phyloP scores from a whole-genome alignment of 306 rosid species.

The Carpinus viminea region DNA sequence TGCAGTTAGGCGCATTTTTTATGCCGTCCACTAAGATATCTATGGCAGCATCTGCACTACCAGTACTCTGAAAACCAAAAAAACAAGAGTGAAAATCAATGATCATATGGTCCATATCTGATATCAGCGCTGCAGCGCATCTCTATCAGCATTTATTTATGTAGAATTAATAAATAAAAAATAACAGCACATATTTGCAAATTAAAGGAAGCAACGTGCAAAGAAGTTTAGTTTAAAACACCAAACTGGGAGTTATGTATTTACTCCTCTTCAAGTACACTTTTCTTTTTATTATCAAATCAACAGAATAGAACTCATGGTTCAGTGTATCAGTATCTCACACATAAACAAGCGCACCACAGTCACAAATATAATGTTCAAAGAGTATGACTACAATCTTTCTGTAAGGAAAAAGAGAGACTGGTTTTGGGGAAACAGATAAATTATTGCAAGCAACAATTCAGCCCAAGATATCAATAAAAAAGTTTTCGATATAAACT shows the following conservation, averaged over 20 bases:
- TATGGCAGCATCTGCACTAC: constrained; percentile 63
- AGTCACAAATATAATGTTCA: not conserved
- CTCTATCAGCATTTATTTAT: constrained; percentile 8
- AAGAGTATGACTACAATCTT: not conserved
- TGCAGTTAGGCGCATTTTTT: constrained; percentile 60
- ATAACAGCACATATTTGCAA: not conserved
- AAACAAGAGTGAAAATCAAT: constrained; percentile 24
- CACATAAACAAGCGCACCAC: not conserved
- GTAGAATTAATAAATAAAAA: not conserved
- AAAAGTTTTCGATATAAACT: not conserved
- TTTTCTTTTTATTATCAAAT: no score
- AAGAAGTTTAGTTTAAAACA: no score
- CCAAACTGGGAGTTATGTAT: no score
- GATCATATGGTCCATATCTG: constrained; percentile 4
- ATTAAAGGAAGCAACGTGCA: no score
- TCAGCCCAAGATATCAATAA: not conserved
- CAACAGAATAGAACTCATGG: no score
- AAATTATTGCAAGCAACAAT: not conserved
- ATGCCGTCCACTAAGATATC: constrained; percentile 76
- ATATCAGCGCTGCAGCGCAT: constrained; percentile 11
- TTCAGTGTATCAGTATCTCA: not conserved
- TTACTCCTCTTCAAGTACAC: no score
- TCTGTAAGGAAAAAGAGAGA: not conserved
- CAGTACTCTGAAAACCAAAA: constrained; percentile 54
- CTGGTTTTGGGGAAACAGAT: not conserved